phyloP scores from a whole-genome alignment of 1,139 yeast species.

The Yamadazyma mexicana region DNA sequence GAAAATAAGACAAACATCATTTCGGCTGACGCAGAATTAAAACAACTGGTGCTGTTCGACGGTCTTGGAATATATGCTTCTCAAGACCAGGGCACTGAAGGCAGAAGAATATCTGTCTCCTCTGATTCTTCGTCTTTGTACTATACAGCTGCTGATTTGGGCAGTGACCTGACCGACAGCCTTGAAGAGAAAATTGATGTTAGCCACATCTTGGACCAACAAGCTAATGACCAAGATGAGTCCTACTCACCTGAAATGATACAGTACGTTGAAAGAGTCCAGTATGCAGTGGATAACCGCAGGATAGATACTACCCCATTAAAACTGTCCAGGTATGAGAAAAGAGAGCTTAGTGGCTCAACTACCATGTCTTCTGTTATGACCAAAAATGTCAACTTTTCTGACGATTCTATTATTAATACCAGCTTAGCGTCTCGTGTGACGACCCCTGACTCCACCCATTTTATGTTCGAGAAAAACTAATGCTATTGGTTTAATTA shows the following conservation, averaged over 20 bases:
- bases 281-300: not conserved
- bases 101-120: too few species aligned
- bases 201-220: not conserved
- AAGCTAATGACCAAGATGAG: not conserved
- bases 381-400: conserved; percentile 18
- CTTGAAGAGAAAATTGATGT: not conserved
- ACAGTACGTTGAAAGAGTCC: not conserved
- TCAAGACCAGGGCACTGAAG: too few species aligned
- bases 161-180: not conserved
- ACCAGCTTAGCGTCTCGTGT: conserved; percentile 13
- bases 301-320: not conserved
- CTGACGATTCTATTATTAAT: conserved; percentile 13
- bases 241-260: too few species aligned
- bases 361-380: conserved; percentile 23
- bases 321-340: conserved; percentile 4
- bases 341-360: conserved; percentile 18
- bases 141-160: conserved; percentile 16
- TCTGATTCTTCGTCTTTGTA: conserved; percentile 16
- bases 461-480: conserved; percentile 6
- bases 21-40: not conserved
- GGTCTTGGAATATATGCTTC: conserved; percentile 2
- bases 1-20: too few species aligned
- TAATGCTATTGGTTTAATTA: not conserved
- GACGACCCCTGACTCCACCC: conserved; percentile 22
- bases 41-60: conserved; percentile 2